Evolutionary conservation across 176 grass and related monocot genomes (phyloP).

Genomic region (Tillandsia leiboldiana): DNA sequence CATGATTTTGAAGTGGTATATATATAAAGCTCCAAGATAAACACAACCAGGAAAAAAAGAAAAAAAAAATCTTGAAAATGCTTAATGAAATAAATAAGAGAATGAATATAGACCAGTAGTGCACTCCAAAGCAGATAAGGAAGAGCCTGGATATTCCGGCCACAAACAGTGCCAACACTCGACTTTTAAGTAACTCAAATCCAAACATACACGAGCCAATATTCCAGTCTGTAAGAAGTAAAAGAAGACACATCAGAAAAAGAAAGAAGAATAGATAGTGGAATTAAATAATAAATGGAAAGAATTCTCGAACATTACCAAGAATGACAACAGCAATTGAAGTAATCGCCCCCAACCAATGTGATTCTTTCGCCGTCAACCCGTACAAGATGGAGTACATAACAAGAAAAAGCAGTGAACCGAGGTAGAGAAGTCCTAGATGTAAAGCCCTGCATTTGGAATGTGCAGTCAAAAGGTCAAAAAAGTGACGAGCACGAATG

Average conservation of each 20-base stretch:
- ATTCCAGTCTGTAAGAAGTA: slow-evolving; percentile 80
- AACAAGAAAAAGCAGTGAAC: slow-evolving; percentile 68
- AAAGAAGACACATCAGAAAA: slow-evolving; percentile 22
- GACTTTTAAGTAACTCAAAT: slow-evolving; percentile 94
- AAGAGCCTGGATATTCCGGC: slow-evolving; percentile 92
- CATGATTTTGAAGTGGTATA: no score
- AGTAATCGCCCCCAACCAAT: slow-evolving; percentile 81
- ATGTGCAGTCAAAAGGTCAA: slow-evolving; percentile 28
- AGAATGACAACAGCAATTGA: slow-evolving; percentile 88
- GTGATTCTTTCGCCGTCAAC: slow-evolving; percentile 88
- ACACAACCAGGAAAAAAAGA: neutral
- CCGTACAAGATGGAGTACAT: slow-evolving; percentile 81
- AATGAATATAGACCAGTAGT: slow-evolving; percentile 72
- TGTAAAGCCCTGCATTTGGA: slow-evolving; percentile 54
- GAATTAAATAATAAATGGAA: slow-evolving; percentile 20
- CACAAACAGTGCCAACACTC: slow-evolving; percentile 63
- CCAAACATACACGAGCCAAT: slow-evolving; percentile 77
- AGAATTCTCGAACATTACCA: slow-evolving; percentile 37
- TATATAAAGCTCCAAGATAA: neutral
- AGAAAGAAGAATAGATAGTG: slow-evolving; percentile 11
- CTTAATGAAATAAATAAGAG: slow-evolving; percentile 20
- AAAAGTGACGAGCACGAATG: slow-evolving; percentile 13
- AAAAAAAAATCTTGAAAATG: slow-evolving; percentile 11
- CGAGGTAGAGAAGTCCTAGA: slow-evolving; percentile 82
- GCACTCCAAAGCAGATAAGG: slow-evolving; percentile 96